phyloP scores from a whole-genome alignment of 257 asterid genomes.

The Salvia hispanica region DNA sequence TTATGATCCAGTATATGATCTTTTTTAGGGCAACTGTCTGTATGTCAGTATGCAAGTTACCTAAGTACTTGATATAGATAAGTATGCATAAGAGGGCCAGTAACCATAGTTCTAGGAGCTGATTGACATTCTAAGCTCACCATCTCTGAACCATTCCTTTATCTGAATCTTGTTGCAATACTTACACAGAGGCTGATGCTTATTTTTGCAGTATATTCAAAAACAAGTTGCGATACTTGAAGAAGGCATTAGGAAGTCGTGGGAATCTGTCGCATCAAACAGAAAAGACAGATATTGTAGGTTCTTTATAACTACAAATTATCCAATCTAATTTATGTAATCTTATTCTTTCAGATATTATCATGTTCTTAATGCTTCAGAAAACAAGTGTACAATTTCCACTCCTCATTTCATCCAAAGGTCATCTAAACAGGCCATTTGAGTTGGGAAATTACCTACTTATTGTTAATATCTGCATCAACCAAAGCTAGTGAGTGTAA shows the following conservation, averaged over 20 bases:
- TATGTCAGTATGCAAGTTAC: conserved; percentile 16
- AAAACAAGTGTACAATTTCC: background rate
- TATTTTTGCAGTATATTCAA: conserved; percentile 76
- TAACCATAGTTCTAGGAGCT: conserved; percentile 13
- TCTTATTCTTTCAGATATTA: conserved; percentile 7
- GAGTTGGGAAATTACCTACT: conserved; percentile 1
- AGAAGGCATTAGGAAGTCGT: conserved; percentile 83
- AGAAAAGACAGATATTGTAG: conserved; percentile 52
- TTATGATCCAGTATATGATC: conserved; percentile 22
- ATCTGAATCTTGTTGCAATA: conserved; percentile 21
- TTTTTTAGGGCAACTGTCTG: conserved; percentile 1
- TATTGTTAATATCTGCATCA: background rate
- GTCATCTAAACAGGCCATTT: conserved; percentile 13
- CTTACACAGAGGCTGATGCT: conserved; percentile 24
- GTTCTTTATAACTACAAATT: conserved; percentile 37
- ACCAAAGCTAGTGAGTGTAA: background rate
- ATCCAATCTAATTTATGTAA: conserved; percentile 4
- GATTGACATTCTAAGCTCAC: conserved; percentile 9
- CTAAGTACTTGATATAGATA: conserved; percentile 15
- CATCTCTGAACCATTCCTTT: background rate
- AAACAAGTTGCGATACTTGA: conserved; percentile 69
- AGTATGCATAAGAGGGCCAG: conserved; percentile 17
- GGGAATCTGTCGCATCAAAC: conserved; percentile 58
- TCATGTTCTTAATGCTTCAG: background rate
- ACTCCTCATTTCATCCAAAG: conserved; percentile 5